Percentiles rank a stretch among this genome's conserved stretches.
Evolutionary conservation across 345 rosid genomes (phyloP).

Genomic region (Ailanthus altissimus): DNA sequence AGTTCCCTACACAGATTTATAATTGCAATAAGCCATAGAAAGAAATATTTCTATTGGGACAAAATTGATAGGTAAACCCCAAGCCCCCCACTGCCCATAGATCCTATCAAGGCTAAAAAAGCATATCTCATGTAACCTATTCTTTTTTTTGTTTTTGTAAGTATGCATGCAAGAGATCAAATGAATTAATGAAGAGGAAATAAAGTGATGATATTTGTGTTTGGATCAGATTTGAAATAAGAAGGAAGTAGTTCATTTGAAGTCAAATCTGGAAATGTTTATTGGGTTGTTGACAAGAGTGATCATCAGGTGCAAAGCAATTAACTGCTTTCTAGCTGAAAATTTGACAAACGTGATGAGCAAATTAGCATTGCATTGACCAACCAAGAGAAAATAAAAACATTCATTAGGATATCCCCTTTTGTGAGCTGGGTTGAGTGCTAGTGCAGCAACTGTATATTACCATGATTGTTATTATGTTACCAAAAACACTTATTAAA

Average conservation of each 20-base stretch:
- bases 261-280: not conserved
- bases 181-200: not conserved
- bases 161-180: not conserved
- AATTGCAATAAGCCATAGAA: not conserved
- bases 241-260: not conserved
- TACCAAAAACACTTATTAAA: no score
- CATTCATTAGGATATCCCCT: not conserved
- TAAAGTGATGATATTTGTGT: not conserved
- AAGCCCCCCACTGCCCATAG: no score
- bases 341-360: not conserved
- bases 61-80: not conserved
- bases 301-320: not conserved
- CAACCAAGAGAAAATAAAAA: not conserved
- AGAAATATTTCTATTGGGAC: not conserved
- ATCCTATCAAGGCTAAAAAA: not conserved
- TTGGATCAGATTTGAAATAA: not conserved
- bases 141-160: not conserved
- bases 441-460: not conserved
- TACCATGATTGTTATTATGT: not conserved
- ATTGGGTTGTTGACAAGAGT: not conserved
- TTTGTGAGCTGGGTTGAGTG: not conserved
- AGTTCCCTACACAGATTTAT: slow-evolving; percentile 34
- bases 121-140: not conserved
- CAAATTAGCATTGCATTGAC: not conserved
- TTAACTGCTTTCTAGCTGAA: not conserved